These are phyloP conservation scores for Spergularia marina DNA, from an alignment of 148 eudicot genomes.

Conservation along the genomic window DNA sequence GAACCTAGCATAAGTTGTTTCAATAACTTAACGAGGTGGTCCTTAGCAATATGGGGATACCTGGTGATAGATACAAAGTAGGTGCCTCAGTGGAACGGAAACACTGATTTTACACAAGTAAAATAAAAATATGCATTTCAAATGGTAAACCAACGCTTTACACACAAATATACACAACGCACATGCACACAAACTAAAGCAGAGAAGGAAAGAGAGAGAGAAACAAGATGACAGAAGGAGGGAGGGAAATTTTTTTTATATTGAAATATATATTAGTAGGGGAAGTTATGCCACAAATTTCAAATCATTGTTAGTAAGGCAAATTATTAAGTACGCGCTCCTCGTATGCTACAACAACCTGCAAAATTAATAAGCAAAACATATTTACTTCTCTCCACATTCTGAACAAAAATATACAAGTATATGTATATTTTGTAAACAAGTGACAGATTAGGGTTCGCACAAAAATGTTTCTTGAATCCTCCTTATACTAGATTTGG, in stretches of 20 bases:
- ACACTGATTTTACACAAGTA: constrained; percentile 5
- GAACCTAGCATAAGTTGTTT: constrained; percentile 72
- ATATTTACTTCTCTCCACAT: too few relatives aligned
- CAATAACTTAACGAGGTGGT: constrained; percentile 86
- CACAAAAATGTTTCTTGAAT: not conserved
- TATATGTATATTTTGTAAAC: not conserved
- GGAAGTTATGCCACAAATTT: not conserved
- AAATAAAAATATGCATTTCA: not conserved
- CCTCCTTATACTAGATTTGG: not conserved
- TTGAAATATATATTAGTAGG: not conserved
- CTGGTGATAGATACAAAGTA: constrained; percentile 36
- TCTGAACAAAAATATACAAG: not conserved
- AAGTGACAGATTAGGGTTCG: not conserved
- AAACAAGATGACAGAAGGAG: not conserved
- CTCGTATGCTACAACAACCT: not conserved
- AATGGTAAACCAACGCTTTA: not conserved
- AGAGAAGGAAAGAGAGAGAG: not conserved
- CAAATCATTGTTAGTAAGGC: not conserved
- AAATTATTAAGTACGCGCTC: not conserved
- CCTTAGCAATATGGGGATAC: constrained; percentile 80
- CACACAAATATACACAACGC: not conserved
- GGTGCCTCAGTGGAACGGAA: not conserved
- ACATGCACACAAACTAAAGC: not conserved
- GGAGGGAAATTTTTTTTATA: not conserved
- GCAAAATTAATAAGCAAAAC: not conserved